Conservation (phyloP, 257 asterid genomes). For the Nicotiana obtusifolia region DNA sequence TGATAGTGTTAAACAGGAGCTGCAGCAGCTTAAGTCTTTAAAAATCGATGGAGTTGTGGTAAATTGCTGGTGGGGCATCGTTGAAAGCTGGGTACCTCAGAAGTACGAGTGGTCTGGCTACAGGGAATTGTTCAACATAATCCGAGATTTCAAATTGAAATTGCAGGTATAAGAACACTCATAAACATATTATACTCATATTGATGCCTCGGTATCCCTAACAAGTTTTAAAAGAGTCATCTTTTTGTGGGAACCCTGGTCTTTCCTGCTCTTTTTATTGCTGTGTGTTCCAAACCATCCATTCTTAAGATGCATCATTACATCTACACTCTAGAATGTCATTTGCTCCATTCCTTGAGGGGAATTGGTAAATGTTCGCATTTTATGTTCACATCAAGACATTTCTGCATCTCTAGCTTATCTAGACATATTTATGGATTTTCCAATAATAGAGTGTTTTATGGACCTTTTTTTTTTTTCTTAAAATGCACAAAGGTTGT, state of each 20-base stretch:
- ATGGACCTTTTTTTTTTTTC: neutral
- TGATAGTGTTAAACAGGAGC: constrained; percentile 54
- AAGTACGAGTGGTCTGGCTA: constrained; percentile 73
- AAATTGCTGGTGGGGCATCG: constrained; percentile 73
- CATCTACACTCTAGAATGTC: neutral
- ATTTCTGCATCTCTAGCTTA: neutral
- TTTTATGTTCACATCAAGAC: neutral
- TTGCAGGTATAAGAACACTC: constrained; percentile 44
- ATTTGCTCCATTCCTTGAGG: neutral
- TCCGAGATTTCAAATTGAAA: constrained; percentile 52
- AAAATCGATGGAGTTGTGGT: constrained; percentile 56
- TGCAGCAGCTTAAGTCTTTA: constrained; percentile 48
- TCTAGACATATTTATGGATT: neutral
- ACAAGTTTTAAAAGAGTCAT: neutral
- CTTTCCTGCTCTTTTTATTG: neutral
- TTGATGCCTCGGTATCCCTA: neutral
- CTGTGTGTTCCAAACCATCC: neutral
- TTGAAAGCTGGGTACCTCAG: constrained; percentile 61
- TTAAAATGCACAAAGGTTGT: constrained; percentile 41
- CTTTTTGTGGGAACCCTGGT: neutral
- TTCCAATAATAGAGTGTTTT: neutral
- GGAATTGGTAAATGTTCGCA: neutral
- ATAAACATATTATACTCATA: neutral
- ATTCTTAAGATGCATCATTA: neutral
- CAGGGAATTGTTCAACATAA: constrained; percentile 54